Conservation (phyloP, 2,329 filamentous ascomycete genomes). For the Ceratocystis smalleyi region DNA sequence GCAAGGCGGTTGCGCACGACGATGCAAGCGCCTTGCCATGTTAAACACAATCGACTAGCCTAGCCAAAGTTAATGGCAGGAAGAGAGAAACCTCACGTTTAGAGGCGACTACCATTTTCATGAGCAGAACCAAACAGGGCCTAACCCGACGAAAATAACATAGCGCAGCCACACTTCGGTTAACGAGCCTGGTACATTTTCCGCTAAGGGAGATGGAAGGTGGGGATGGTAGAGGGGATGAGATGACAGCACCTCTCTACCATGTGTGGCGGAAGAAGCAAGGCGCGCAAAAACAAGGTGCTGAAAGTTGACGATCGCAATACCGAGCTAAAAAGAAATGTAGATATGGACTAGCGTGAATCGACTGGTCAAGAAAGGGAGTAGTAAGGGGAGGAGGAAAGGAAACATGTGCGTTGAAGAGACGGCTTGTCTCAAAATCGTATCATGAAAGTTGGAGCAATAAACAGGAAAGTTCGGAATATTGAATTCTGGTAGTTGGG, state of each 20-base stretch:
- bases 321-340: not conserved
- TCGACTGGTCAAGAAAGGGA: not conserved
- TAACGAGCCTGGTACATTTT: not conserved
- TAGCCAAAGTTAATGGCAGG: not conserved
- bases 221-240: no score
- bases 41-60: not conserved
- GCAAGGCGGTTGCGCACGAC: not conserved
- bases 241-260: not conserved
- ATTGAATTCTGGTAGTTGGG: not conserved
- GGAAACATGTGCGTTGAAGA: constrained; percentile 2
- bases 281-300: not conserved
- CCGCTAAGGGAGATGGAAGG: not conserved
- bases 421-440: constrained; percentile 2
- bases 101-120: constrained; percentile 1
- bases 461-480: constrained; percentile 1
- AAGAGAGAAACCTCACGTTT: not conserved
- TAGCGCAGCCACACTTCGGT: constrained; percentile 4
- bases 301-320: not conserved
- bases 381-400: constrained; percentile 1
- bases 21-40: not conserved
- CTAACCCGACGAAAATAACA: not conserved
- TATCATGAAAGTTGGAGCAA: not conserved
- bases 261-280: not conserved
- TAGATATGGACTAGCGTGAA: not conserved
- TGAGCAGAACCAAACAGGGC: not conserved